Conservation (phyloP, 2,329 filamentous ascomycete species). For the Curvularia sp. region DNA sequence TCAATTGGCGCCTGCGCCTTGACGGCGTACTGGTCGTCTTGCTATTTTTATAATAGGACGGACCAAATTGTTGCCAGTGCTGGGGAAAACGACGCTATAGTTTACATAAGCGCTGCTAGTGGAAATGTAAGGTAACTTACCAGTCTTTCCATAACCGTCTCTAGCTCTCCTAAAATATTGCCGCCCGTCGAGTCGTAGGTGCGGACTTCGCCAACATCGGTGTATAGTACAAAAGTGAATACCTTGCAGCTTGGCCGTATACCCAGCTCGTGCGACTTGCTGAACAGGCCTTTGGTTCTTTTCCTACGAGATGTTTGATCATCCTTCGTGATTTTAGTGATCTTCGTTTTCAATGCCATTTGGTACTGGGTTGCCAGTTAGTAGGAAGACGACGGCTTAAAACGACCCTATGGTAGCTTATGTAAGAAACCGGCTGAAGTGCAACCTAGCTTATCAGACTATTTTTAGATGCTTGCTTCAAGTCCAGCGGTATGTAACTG, state of each 20-base stretch:
- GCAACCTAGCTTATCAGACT: not conserved
- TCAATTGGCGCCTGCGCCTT: slow-evolving; percentile 1
- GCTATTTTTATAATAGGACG: slow-evolving; percentile 1
- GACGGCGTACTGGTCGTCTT: not conserved
- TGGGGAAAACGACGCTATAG: not conserved
- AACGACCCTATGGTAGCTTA: not conserved
- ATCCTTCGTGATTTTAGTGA: slow-evolving; percentile 1
- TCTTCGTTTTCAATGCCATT: slow-evolving; percentile 2
- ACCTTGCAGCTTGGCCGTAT: slow-evolving; percentile 6
- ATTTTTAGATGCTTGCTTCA: not conserved
- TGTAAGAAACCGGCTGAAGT: not conserved
- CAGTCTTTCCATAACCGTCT: slow-evolving; percentile 1
- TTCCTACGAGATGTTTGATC: slow-evolving; percentile 4
- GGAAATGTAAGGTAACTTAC: not conserved
- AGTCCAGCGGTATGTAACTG: not conserved
- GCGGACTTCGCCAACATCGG: slow-evolving; percentile 1
- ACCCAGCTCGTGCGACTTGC: slow-evolving; percentile 3
- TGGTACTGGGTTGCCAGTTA: slow-evolving; percentile 1
- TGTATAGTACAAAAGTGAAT: slow-evolving; percentile 4
- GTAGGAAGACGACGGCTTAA: slow-evolving; percentile 1
- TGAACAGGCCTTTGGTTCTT: slow-evolving; percentile 3
- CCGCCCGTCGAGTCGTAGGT: slow-evolving; percentile 4
- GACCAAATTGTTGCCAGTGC: slow-evolving; percentile 1
- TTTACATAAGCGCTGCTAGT: slow-evolving; percentile 1
- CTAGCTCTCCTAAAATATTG: slow-evolving; percentile 1